Evolutionary conservation across 1,139 yeast species (phyloP), one percentile per base, ranked within the genome.

Genomic region (Geotrichum restrictum): DNA sequence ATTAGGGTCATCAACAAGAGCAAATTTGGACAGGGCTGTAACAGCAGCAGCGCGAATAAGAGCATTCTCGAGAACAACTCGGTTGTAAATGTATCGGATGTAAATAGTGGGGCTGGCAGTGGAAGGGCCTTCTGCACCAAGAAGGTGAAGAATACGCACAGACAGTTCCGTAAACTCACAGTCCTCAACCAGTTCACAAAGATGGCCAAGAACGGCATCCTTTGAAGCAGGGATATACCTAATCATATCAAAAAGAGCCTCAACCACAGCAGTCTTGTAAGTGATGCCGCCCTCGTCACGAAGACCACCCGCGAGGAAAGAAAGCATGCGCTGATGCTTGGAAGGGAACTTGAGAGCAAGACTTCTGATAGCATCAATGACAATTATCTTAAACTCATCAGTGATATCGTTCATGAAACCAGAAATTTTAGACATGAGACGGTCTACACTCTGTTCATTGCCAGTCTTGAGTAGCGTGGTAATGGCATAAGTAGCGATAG

Each of bases 401-500:
- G 96, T 82, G 61, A 93, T 93, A 63, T 91, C 98, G 66, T 83
- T 88, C 85, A 91, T 88, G 66, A 88, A 85, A 40, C 88, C 85
- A 34, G 95, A 80, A 74, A 94, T 88, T 58, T 89, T 91, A 59
- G 83, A 76, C 70, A 93, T 88, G 63, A 93, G 80, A 64, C 96
- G 80, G 67, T 93, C 96, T 53, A 93, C 96, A 64, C 84, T 85
- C 59, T 86, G 89, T 57, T 89, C 85, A 56, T 93, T 93, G 70
- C 97, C 96, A 5, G 98, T 93, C 73, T 91, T 93, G 69, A 93
- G 81, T 65, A 93, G 77, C 2, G 98, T 93, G 43, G 98, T 93
- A 67, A 93, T 93, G 31, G 98, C 98, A 70, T 89, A 91, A n/a
- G 98, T 93, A n/a, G 98, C 93, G 62, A 93, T 83, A 39, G 96